These are phyloP conservation scores for Stagonosporopsis vannaccii DNA, from an alignment of 2,329 filamentous ascomycete genomes.

Conservation along the genomic window DNA sequence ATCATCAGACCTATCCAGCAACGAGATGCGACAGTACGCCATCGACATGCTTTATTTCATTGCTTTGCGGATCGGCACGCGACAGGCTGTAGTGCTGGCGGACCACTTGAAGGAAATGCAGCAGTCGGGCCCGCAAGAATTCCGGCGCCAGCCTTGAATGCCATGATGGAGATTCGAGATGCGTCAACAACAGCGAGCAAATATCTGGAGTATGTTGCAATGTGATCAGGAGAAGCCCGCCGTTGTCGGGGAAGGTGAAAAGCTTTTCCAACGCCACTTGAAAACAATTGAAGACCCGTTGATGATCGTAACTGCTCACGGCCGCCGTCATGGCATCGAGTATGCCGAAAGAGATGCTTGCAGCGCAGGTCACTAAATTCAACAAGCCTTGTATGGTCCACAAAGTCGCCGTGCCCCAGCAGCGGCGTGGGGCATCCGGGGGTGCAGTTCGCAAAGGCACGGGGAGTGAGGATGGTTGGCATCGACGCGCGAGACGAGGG, in stretches of 20 bases:
- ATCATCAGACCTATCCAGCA: conserved; percentile 19
- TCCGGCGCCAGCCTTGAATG: not conserved
- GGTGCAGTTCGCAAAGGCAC: conserved; percentile 84
- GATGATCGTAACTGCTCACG: not conserved
- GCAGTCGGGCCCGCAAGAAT: not conserved
- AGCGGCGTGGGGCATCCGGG: conserved; percentile 80
- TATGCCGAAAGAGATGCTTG: conserved; percentile 57
- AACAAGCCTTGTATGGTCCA: conserved; percentile 64
- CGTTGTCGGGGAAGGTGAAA: no score
- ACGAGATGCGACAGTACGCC: conserved; percentile 29
- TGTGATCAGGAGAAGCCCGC: no score
- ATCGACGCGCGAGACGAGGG: conserved; percentile 80
- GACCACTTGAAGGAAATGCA: conserved; percentile 7
- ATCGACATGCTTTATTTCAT: conserved; percentile 34
- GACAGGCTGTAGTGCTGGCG: conserved; percentile 28
- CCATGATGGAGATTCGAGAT: not conserved
- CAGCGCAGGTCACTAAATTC: conserved; percentile 59
- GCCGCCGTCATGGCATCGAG: conserved; percentile 14
- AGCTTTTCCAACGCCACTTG: no score
- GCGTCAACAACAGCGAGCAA: not conserved
- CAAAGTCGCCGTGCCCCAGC: conserved; percentile 62
- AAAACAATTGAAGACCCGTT: no score
- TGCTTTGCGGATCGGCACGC: conserved; percentile 33
- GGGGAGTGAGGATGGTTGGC: conserved; percentile 80
- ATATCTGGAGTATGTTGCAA: no score